Percentiles rank a stretch among this genome's conserved stretches.
Conservation (phyloP, 2,329 filamentous ascomycete species). For the Pyrenochaeta sp. region DNA sequence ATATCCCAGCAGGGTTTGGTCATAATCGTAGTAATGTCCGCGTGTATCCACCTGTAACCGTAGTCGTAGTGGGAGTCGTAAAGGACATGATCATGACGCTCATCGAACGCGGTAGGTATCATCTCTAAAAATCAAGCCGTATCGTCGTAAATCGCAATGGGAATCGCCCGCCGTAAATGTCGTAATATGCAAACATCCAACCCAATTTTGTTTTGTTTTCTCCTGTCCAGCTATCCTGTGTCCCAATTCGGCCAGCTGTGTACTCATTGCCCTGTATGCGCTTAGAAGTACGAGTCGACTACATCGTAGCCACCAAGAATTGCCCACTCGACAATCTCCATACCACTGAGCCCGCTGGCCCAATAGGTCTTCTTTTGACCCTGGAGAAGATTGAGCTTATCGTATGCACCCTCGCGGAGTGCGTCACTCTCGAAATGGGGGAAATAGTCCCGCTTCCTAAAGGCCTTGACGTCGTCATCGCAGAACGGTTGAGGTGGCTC, state of each 20-base stretch:
- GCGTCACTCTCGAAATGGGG: slow-evolving; percentile 45
- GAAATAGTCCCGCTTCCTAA: slow-evolving; percentile 52
- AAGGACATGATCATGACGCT: slow-evolving; percentile 35
- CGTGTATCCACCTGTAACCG: neutral
- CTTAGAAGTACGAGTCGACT: slow-evolving; percentile 44
- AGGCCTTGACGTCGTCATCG: slow-evolving; percentile 40
- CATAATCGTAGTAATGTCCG: slow-evolving; percentile 16
- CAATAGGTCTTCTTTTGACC: slow-evolving; percentile 50
- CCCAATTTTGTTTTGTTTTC: slow-evolving; percentile 3
- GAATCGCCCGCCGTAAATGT: neutral
- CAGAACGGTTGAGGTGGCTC: slow-evolving; percentile 26
- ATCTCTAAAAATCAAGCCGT: slow-evolving; percentile 20
- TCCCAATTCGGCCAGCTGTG: neutral
- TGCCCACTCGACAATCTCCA: slow-evolving; percentile 52
- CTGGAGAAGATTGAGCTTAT: slow-evolving; percentile 44
- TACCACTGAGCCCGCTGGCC: slow-evolving; percentile 47
- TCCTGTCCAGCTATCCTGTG: neutral
- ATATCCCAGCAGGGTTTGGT: slow-evolving; percentile 1
- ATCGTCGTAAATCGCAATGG: slow-evolving; percentile 1
- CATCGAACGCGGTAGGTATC: slow-evolving; percentile 32
- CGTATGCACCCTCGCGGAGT: slow-evolving; percentile 39
- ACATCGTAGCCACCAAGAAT: slow-evolving; percentile 46
- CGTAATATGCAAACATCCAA: slow-evolving; percentile 5
- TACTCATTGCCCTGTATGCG: neutral
- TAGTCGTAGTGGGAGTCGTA: slow-evolving; percentile 7